Base-by-base conservation (phyloP, 768 basidiomycete genomes). In the Panaeolus cyanescens region DNA sequence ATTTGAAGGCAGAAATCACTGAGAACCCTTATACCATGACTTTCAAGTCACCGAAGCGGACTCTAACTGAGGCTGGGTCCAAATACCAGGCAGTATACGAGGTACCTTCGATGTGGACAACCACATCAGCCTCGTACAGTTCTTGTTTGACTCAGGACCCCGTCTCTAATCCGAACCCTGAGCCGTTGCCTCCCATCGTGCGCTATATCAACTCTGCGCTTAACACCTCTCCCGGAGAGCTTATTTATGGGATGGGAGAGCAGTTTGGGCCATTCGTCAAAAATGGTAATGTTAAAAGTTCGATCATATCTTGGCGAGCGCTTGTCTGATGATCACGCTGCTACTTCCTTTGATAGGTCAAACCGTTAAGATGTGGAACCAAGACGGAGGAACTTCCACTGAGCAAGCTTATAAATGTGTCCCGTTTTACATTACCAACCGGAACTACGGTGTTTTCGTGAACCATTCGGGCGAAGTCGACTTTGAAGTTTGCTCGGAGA, bases 401-500 rank as follows among this genome's bases (percentile, higher is more conserved):
- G 86, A 87, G 33, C 85, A 87, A 65, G 84, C 85, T 0, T 88
- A 88, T 71, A 87, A 87, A 80, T 85, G 83, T 61, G 78, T 89
- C 13, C 87, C 87, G 1, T 89, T 89, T 72, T 88, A 87, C 64
- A 83, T 89, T 67, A 88, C 87, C 15, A 88, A 87, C 69, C 77
- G 85, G 53, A 85, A 85, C 59, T 92, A 91, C 62, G 91, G 89
- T 32, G 82, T 91, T 13, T 92, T 91, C 69, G 84, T 92, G 68
- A 89, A 91, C 72, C 84, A 90, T 65, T 81, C 88, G 0, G 90
- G 88, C 9, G 90, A 91, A 66, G 88, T 92, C 25, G 89, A 91
- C 67, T 82, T 91, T 37, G 90, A 91, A 68, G 84, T 91, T 4
- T 84, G 85, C 12, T 85, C 85, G 64, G 87, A 89, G 72, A 85